These are phyloP conservation scores for Tremella mesenterica DNA, from an alignment of 768 basidiomycete genomes.

Conservation along the genomic window DNA sequence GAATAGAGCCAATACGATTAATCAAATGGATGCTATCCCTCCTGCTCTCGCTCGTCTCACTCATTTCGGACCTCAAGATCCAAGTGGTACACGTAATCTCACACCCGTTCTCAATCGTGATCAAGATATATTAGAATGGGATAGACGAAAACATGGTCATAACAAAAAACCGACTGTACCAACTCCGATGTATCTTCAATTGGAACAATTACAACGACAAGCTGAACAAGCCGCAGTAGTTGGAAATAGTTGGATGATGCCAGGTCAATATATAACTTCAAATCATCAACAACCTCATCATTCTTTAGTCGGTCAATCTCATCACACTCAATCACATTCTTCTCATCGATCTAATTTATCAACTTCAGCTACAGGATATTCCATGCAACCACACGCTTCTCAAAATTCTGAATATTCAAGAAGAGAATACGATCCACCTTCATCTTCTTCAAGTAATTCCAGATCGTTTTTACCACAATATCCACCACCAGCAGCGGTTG, in stretches of 20 bases:
- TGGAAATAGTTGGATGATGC: constrained; percentile 28
- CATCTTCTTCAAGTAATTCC: background rate
- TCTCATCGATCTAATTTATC: constrained; percentile 12
- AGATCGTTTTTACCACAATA: constrained; percentile 21
- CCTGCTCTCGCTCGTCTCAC: constrained; percentile 82
- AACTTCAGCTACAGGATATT: constrained; percentile 11
- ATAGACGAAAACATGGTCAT: constrained; percentile 61
- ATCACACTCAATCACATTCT: background rate
- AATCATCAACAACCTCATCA: constrained; percentile 2
- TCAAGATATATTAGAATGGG: constrained; percentile 94
- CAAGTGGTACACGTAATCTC: constrained; percentile 48
- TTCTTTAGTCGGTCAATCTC: background rate
- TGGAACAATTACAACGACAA: constrained; percentile 88
- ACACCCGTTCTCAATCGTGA: constrained; percentile 92
- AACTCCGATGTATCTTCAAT: constrained; percentile 73
- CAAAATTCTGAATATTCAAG: constrained; percentile 14
- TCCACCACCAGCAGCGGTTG: constrained; percentile 32
- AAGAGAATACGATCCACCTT: constrained; percentile 21
- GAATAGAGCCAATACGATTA: constrained; percentile 82
- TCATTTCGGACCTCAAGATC: constrained; percentile 63
- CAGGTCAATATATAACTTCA: constrained; percentile 17
- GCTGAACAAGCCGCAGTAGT: constrained; percentile 50
- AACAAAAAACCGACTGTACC: constrained; percentile 32
- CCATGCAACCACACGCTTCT: constrained; percentile 36
- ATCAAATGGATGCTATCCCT: constrained; percentile 83